Conservation (phyloP, 2,329 filamentous ascomycete genomes). For the Aureobasidium musti region DNA sequence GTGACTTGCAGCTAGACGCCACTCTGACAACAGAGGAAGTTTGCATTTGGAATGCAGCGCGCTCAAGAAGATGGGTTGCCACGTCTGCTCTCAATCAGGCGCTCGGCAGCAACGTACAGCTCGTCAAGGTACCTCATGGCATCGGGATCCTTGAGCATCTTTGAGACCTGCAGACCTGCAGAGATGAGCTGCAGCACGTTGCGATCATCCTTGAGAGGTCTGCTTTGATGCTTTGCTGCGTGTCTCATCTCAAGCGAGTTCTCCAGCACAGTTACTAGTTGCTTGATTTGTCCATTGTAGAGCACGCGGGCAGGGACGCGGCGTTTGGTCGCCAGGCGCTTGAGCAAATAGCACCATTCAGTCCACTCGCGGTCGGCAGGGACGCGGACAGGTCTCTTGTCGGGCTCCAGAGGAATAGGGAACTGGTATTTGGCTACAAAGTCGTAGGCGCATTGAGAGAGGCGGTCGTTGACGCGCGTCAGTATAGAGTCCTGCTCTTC, state of each 20-base stretch:
- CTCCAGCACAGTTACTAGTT: slow-evolving; percentile 83
- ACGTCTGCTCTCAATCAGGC: slow-evolving; percentile 61
- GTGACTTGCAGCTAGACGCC: neutral
- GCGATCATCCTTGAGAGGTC: slow-evolving; percentile 82
- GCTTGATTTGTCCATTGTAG: slow-evolving; percentile 86
- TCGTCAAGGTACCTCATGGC: slow-evolving; percentile 81
- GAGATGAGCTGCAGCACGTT: slow-evolving; percentile 87
- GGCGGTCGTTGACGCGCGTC: slow-evolving; percentile 76
- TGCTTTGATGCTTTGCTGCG: slow-evolving; percentile 78
- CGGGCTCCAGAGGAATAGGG: slow-evolving; percentile 78
- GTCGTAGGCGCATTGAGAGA: slow-evolving; percentile 84
- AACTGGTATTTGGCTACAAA: slow-evolving; percentile 92
- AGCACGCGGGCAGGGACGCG: slow-evolving; percentile 80
- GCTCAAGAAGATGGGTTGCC: slow-evolving; percentile 9
- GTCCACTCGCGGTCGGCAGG: slow-evolving; percentile 84
- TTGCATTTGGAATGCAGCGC: neutral
- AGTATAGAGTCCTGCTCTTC: slow-evolving; percentile 84
- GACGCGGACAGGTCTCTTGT: slow-evolving; percentile 74
- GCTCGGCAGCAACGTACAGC: slow-evolving; percentile 80
- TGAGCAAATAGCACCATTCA: slow-evolving; percentile 86
- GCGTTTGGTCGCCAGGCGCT: slow-evolving; percentile 80
- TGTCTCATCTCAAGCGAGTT: slow-evolving; percentile 88
- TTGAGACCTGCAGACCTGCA: slow-evolving; percentile 82
- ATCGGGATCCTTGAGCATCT: slow-evolving; percentile 79
- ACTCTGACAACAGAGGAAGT: neutral